Base-by-base conservation (phyloP, 257 asterid species). In the Nicotiana otophora region DNA sequence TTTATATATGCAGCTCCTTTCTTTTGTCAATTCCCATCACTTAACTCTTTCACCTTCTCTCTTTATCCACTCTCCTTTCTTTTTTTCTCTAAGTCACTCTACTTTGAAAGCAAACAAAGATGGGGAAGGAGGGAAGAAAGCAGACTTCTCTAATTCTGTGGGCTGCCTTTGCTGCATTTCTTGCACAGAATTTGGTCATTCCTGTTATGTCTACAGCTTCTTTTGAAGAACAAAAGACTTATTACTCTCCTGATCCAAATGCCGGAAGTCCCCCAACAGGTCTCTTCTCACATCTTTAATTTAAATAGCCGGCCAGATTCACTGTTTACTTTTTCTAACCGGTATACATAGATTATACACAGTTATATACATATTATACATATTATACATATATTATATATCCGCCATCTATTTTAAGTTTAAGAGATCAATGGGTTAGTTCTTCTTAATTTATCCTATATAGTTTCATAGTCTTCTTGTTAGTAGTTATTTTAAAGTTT, bases 181-280 rank as follows among this genome's bases (percentile, higher is more conserved):
- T 93, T 28, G 86, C 87, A 12, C 98, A 92, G 9, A 87, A 83
- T 84, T 81, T 91, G 57, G 80, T 86, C 69, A 20, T 86, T 80
- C 87, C 92, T 16, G 89, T 84, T 30, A 81, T 84, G 19, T 84
- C 88, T 36, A 58, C 88, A 0, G 30, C 90, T 84, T 81, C 66
- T 81, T 69, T 91, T 58, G 92, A 87, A 23, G 94, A 90, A 31
- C 89, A 91, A 85, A 95, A 93, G 85, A 90, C 78, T 84, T 91
- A 90, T 89, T 88, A 86, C 72, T 77, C 85, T 80, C 93, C 94
- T 0, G 92, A 90, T 86, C 97, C 97, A 0, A 75, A 39, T 61
- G 67, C 89, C 0, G 85, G 88, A 53, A 84, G 85, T 33, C 96
- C 96, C 16, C 91, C 92, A 2, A 5, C 91, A 69, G 93, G 97